Conservation (phyloP, 768 basidiomycete species). For the Suillus cothurnatus region DNA sequence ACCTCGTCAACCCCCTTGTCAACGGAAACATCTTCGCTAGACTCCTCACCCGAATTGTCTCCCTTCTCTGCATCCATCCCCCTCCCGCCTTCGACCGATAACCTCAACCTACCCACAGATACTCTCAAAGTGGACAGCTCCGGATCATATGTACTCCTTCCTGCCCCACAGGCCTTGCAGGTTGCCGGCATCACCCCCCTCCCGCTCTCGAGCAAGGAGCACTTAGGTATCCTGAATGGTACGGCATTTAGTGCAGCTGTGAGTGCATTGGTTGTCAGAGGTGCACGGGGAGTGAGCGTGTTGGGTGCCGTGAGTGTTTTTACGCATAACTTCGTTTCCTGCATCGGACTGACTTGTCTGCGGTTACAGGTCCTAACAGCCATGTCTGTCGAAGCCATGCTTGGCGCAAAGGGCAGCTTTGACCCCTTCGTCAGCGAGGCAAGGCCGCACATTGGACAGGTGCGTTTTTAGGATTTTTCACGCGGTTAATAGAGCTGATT, state of each 20-base stretch:
- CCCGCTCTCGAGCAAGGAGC: conserved; percentile 72
- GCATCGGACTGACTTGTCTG: background rate
- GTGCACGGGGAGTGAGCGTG: conserved; percentile 67
- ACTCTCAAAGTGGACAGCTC: background rate
- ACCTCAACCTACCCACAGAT: conserved; percentile 40
- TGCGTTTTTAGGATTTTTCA: conserved; percentile 20
- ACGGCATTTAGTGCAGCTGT: conserved; percentile 84
- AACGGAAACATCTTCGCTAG: background rate
- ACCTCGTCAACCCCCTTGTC: conserved; percentile 4
- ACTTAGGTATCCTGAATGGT: conserved; percentile 81
- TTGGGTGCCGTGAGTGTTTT: conserved; percentile 42
- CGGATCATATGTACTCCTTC: conserved; percentile 3
- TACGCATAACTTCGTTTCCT: background rate
- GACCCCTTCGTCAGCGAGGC: conserved; percentile 76
- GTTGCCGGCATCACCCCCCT: conserved; percentile 66
- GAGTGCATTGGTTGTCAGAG: conserved; percentile 72
- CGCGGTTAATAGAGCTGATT: background rate
- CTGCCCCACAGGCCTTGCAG: conserved; percentile 52
- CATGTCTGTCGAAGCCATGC: conserved; percentile 81
- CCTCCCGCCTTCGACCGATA: conserved; percentile 42
- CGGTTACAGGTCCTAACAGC: conserved; percentile 67
- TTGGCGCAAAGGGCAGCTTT: conserved; percentile 71
- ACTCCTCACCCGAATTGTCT: conserved; percentile 23
- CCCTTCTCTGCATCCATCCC: conserved; percentile 27
- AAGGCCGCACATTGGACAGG: conserved; percentile 85